Evolutionary conservation across 306 rosid species (phyloP).

Genomic region (Herpetospermum pedunculosum): DNA sequence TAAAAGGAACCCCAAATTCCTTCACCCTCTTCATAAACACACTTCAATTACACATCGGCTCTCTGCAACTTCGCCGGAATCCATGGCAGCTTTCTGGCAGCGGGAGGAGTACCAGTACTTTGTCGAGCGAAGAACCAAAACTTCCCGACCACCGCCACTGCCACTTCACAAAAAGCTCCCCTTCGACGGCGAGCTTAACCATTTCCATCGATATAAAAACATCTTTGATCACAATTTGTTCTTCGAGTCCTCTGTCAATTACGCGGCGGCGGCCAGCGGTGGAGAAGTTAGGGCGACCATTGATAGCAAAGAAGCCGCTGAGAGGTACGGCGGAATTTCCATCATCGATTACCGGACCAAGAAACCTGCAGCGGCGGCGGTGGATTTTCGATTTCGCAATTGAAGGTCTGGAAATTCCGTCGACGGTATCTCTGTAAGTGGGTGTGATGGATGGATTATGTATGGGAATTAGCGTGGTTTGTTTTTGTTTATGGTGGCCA

Average conservation of each 20-base stretch:
- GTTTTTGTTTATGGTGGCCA: not conserved
- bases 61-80: not conserved
- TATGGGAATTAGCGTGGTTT: not conserved
- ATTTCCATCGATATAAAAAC: not conserved
- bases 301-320: conserved; percentile 1
- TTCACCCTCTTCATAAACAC: not conserved
- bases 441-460: no score
- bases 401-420: not conserved
- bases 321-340: not conserved
- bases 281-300: not conserved
- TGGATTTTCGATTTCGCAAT: not conserved
- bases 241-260: not conserved
- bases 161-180: not conserved
- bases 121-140: not conserved
- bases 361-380: not conserved
- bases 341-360: conserved; percentile 1
- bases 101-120: not conserved
- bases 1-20: not conserved
- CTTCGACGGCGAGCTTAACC: not conserved
- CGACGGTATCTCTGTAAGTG: no score
- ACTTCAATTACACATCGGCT: not conserved
- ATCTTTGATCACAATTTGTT: not conserved
- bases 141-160: not conserved
- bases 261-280: not conserved
- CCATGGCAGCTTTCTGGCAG: not conserved